A percentile compares a stretch with the other conserved stretches of the same genome.
Evolutionary conservation across 805 yeast species (phyloP).

Genomic region (Wickerhamomyces xylosicus): DNA sequence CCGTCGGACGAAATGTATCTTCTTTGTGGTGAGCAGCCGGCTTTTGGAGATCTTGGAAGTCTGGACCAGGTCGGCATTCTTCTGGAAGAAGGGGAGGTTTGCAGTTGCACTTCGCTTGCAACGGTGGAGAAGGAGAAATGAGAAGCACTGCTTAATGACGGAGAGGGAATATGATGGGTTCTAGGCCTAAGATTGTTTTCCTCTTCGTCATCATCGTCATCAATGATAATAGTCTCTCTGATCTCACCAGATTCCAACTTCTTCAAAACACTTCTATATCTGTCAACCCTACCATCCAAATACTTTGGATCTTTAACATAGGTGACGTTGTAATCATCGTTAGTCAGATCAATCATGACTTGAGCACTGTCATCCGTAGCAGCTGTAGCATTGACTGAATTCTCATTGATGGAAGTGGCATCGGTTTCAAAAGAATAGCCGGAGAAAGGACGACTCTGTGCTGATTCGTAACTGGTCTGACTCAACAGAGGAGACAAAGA

Average conservation of each 20-base stretch:
- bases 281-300: neutral
- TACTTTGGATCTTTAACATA: neutral
- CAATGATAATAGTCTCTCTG: slow-evolving; percentile 15
- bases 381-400: neutral
- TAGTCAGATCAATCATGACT: slow-evolving; percentile 8
- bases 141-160: slow-evolving; percentile 6
- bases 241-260: slow-evolving; percentile 12
- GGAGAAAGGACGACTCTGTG: slow-evolving; percentile 16
- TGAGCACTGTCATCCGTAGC: neutral
- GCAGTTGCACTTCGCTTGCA: slow-evolving; percentile 16
- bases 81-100: slow-evolving; percentile 1
- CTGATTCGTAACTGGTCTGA: slow-evolving; percentile 18
- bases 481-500: slow-evolving; percentile 10
- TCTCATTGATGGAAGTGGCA: slow-evolving; percentile 4
- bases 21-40: slow-evolving; percentile 1
- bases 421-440: slow-evolving; percentile 7
- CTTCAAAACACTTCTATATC: slow-evolving; percentile 9
- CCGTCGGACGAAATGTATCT: slow-evolving; percentile 8
- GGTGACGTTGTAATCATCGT: slow-evolving; percentile 3
- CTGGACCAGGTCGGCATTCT: neutral
- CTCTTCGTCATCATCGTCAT: slow-evolving; percentile 11
- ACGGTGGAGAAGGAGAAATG: slow-evolving; percentile 16
- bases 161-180: slow-evolving; percentile 8
- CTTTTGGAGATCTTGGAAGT: neutral
- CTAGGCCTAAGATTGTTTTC: neutral